These are phyloP conservation scores for Neonectria punicea DNA, from an alignment of 2,329 filamentous ascomycete species.

Conservation along the genomic window DNA sequence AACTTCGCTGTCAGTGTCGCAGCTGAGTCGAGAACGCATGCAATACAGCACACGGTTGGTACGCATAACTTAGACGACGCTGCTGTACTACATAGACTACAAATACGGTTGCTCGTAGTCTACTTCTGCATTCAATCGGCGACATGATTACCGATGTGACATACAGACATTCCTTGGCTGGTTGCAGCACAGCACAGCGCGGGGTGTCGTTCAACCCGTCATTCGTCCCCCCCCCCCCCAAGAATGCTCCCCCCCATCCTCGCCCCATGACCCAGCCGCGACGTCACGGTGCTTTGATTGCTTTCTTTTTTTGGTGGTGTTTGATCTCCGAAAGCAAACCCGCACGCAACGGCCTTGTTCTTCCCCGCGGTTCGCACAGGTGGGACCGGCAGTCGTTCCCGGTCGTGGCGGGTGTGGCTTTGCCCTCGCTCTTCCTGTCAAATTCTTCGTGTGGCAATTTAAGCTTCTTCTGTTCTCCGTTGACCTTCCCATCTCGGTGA, in stretches of 20 bases:
- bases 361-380: constrained; percentile 14
- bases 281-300: constrained; percentile 10
- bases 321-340: constrained; percentile 22
- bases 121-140: too few relatives aligned
- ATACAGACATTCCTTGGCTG: neutral
- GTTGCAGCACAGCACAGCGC: neutral
- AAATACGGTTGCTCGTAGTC: too few relatives aligned
- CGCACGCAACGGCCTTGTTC: constrained; percentile 6
- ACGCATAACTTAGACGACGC: too few relatives aligned
- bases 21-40: constrained; percentile 5
- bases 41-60: neutral
- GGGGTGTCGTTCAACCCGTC: neutral
- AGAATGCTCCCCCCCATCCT: neutral
- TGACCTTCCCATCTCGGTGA: constrained; percentile 17
- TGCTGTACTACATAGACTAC: too few relatives aligned
- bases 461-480: constrained; percentile 5
- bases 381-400: constrained; percentile 40
- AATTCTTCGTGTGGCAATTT: neutral
- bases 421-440: too few relatives aligned
- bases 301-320: constrained; percentile 3
- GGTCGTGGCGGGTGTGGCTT: constrained; percentile 33
- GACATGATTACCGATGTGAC: neutral
- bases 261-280: neutral
- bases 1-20: constrained; percentile 12
- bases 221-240: neutral